phyloP scores from a whole-genome alignment of 2,329 filamentous ascomycete genomes.

The Xylariaceae sp. region DNA sequence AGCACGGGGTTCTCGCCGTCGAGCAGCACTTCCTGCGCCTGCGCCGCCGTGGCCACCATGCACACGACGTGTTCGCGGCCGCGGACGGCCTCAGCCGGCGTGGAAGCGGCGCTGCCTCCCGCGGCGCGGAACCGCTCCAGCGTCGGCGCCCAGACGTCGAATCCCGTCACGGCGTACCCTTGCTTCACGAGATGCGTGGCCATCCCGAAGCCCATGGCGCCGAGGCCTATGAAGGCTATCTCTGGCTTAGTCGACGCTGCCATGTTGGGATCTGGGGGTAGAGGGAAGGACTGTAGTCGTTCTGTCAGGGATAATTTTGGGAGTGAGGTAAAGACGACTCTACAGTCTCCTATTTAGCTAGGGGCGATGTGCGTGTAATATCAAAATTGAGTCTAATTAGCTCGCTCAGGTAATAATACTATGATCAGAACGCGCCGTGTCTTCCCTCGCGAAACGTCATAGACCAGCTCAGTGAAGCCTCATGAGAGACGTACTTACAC shows the following conservation, averaged over 20 bases:
- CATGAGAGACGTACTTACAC: not conserved
- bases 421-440: too few relatives aligned
- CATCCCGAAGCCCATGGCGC: constrained; percentile 85
- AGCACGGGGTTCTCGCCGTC: constrained; percentile 58
- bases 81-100: constrained; percentile 65
- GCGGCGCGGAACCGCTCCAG: constrained; percentile 68
- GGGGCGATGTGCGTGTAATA: not conserved
- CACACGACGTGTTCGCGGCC: constrained; percentile 68
- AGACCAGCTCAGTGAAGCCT: not conserved
- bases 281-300: not conserved
- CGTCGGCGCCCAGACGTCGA: constrained; percentile 71
- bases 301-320: not conserved
- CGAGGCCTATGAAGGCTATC: constrained; percentile 74
- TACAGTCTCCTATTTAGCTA: not conserved
- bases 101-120: constrained; percentile 64
- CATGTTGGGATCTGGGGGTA: constrained; percentile 11
- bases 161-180: constrained; percentile 72
- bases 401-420: too few relatives aligned
- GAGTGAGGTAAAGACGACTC: not conserved
- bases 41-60: constrained; percentile 77
- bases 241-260: constrained; percentile 44
- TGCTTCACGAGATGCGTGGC: constrained; percentile 73
- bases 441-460: not conserved
- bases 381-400: too few relatives aligned
- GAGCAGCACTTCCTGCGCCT: constrained; percentile 71